phyloP scores from a whole-genome alignment of 345 rosid species.

The Eucalyptus sp. region DNA sequence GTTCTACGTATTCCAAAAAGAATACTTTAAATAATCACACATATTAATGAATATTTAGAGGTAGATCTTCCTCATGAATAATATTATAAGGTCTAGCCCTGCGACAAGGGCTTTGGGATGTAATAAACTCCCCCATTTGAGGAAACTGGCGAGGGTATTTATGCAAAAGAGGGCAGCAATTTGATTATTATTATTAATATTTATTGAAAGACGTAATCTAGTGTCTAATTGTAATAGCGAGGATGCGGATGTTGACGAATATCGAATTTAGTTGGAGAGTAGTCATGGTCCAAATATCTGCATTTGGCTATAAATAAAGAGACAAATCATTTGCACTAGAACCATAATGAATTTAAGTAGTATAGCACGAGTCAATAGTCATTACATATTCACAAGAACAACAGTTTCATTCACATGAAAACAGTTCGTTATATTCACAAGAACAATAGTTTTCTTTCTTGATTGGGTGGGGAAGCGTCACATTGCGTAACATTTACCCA shows the following conservation, averaged over 20 bases:
- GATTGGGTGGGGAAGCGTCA: neutral
- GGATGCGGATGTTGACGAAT: neutral
- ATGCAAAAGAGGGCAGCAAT: neutral
- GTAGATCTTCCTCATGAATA: neutral
- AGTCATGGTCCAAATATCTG: neutral
- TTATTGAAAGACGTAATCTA: neutral
- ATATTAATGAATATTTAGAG: neutral
- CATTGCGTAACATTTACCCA: neutral
- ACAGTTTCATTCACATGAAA: neutral
- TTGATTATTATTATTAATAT: neutral
- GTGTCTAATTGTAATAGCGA: neutral
- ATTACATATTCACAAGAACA: neutral
- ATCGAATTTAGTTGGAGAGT: neutral
- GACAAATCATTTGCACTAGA: neutral
- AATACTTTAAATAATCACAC: neutral
- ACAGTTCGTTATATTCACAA: neutral
- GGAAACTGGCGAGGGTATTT: neutral
- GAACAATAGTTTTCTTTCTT: neutral
- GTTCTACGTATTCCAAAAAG: neutral
- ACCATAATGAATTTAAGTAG: neutral
- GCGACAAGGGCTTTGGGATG: neutral
- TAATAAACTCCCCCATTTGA: neutral
- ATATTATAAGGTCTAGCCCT: neutral
- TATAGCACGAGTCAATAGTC: neutral
- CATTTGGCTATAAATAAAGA: neutral